phyloP scores from a whole-genome alignment of 2,329 filamentous ascomycete genomes.

The Colletotrichum sp. region DNA sequence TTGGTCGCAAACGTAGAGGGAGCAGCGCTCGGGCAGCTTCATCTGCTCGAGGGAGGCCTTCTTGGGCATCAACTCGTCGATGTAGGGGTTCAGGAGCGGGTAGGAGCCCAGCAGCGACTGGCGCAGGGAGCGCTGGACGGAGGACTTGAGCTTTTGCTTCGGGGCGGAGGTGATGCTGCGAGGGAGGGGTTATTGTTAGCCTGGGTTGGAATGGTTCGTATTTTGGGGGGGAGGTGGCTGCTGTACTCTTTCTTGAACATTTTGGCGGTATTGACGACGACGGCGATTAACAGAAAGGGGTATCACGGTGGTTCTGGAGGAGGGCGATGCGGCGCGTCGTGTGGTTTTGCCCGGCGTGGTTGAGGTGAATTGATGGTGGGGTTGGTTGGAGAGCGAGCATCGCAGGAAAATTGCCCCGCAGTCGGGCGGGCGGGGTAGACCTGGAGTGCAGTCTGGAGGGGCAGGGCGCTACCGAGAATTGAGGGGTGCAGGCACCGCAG shows the following conservation, averaged over 20 bases:
- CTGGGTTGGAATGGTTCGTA: not conserved
- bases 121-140: conserved; percentile 86
- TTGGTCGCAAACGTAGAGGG: conserved; percentile 82
- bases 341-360: conserved; percentile 1
- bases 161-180: conserved; percentile 74
- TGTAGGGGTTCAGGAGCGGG: conserved; percentile 83
- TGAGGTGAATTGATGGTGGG: conserved; percentile 11
- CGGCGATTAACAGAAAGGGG: not conserved
- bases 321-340: conserved; percentile 17
- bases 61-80: conserved; percentile 95
- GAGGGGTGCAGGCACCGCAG: not conserved
- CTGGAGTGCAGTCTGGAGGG: conserved; percentile 21
- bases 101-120: conserved; percentile 83
- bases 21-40: conserved; percentile 90
- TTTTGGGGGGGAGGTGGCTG: conserved; percentile 29
- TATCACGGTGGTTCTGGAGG: not conserved
- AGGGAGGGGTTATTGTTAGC: conserved; percentile 24
- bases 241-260: conserved; percentile 95
- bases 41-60: conserved; percentile 89
- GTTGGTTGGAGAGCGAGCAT: conserved; percentile 17
- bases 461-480: not conserved
- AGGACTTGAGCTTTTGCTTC: conserved; percentile 97
- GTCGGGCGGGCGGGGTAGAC: conserved; percentile 29
- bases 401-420: conserved; percentile 24
- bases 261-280: conserved; percentile 33